phyloP scores from a whole-genome alignment of 129 eudicot species.

The Arctium lappa region DNA sequence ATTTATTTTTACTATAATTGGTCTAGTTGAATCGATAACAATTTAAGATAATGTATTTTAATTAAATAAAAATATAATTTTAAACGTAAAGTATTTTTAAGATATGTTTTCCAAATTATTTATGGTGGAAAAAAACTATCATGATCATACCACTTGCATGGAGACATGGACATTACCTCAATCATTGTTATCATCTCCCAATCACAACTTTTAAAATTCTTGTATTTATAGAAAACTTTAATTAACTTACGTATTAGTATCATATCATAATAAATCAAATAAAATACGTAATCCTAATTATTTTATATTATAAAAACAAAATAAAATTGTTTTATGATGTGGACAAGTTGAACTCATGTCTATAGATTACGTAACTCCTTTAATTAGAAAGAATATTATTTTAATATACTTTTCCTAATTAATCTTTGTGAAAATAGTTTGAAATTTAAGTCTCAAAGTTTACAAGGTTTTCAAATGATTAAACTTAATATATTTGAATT shows the following conservation, averaged over 20 bases:
- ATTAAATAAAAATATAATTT: not conserved
- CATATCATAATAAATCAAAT: not conserved
- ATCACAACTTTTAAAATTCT: not conserved
- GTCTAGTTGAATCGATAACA: not conserved
- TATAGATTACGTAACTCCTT: not conserved
- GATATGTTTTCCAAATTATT: not conserved
- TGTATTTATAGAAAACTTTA: not conserved
- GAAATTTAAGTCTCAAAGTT: not conserved
- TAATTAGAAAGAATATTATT: not conserved
- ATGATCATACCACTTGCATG: conserved; percentile 10
- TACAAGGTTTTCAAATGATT: too few species aligned
- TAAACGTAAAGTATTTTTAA: not conserved
- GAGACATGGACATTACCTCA: not conserved
- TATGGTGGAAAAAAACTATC: not conserved
- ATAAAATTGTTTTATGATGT: not conserved
- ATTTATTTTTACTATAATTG: not conserved
- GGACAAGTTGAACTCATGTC: not conserved
- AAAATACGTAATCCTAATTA: not conserved
- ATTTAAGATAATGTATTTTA: not conserved
- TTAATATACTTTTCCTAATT: not conserved
- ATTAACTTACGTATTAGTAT: too few species aligned
- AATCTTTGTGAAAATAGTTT: too few species aligned
- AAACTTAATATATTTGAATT: too few species aligned
- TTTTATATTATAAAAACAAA: not conserved
- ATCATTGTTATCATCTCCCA: conserved; percentile 8